phyloP scores from a whole-genome alignment of 805 yeast genomes.

The Candida pseudofarinosa region DNA sequence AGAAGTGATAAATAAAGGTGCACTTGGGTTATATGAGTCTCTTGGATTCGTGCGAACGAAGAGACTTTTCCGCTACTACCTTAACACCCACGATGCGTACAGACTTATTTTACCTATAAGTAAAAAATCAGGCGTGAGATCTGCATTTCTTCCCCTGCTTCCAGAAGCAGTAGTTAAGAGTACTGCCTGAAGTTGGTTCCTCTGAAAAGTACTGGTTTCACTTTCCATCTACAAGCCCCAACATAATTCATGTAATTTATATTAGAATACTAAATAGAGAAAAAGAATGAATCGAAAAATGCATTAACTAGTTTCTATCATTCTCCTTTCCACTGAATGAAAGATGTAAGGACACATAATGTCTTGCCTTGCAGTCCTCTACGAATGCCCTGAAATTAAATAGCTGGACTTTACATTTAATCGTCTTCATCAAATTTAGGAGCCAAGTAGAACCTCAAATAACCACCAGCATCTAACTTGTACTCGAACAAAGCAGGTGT shows the following conservation, averaged over 20 bases:
- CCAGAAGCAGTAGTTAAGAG: not conserved
- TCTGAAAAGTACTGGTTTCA: no score
- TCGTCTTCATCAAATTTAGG: conserved; percentile 96
- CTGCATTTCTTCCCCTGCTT: conserved; percentile 43
- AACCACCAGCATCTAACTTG: conserved; percentile 80
- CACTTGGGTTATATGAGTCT: conserved; percentile 64
- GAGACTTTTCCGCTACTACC: conserved; percentile 78
- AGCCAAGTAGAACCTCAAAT: conserved; percentile 92
- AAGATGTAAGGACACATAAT: not conserved
- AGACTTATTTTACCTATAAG: conserved; percentile 80
- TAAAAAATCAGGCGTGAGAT: conserved; percentile 43
- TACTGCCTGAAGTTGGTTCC: no score
- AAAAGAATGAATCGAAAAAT: not conserved
- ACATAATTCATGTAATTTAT: not conserved
- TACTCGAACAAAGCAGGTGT: conserved; percentile 94
- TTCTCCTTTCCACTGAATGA: not conserved
- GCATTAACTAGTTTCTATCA: not conserved
- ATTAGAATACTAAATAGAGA: not conserved
- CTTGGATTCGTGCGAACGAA: conserved; percentile 73
- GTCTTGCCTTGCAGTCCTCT: no score
- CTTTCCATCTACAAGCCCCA: no score
- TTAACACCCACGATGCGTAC: conserved; percentile 91
- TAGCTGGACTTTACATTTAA: no score
- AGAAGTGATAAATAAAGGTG: conserved; percentile 75
- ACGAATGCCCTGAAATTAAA: no score